A percentile compares a stretch with the other conserved stretches of the same genome.
These are phyloP conservation scores for Magnusiomyces ingens DNA, from an alignment of 1,139 yeast species.

Conservation along the genomic window DNA sequence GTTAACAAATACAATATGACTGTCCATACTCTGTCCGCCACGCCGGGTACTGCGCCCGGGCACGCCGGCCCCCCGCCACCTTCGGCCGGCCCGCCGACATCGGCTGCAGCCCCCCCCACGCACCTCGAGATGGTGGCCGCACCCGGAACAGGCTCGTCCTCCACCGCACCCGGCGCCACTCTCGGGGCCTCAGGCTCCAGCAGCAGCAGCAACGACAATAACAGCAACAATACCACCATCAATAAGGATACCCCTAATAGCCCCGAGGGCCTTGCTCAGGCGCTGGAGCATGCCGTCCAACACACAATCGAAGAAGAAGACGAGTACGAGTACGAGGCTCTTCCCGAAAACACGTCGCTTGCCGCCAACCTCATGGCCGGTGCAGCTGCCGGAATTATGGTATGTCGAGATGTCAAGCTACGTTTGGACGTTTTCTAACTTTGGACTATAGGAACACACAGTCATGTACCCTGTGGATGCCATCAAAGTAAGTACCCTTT, in stretches of 20 bases:
- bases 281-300: not conserved
- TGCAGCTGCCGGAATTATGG: conserved; percentile 91
- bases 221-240: conserved; percentile 1
- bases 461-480: conserved; percentile 88
- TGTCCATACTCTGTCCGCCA: too few relatives aligned
- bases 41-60: too few relatives aligned
- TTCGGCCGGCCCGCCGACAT: too few relatives aligned
- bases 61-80: too few relatives aligned
- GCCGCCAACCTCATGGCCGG: conserved; percentile 84
- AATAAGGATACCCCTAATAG: not conserved
- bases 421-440: not conserved
- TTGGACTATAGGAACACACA: conserved; percentile 51
- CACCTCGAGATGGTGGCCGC: too few relatives aligned
- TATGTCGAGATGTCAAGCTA: not conserved
- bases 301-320: conserved; percentile 24
- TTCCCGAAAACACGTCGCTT: conserved; percentile 82
- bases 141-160: not conserved
- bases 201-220: conserved; percentile 8
- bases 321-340: conserved; percentile 70
- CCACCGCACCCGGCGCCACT: not conserved
- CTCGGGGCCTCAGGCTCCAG: too few relatives aligned
- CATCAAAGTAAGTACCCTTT: conserved; percentile 39
- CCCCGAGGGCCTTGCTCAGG: not conserved
- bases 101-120: too few relatives aligned
- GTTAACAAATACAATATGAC: too few relatives aligned